Evolutionary conservation across 305 asterid species (phyloP).

Genomic region (Nicotiana rustica): DNA sequence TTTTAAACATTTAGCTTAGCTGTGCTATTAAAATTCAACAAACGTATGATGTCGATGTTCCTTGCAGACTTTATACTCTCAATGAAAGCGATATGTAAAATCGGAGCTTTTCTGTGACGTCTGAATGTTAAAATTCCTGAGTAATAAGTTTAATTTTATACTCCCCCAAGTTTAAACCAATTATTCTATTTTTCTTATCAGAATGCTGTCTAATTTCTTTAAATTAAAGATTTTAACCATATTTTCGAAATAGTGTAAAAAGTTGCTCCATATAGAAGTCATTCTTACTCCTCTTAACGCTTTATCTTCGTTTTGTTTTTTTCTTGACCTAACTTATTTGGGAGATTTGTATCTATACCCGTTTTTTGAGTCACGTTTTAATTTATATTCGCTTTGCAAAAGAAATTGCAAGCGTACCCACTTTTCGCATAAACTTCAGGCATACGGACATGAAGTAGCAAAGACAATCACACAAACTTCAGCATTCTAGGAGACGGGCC

Average conservation of each 20-base stretch:
- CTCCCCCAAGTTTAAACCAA: neutral
- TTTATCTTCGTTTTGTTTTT: neutral
- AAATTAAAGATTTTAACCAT: neutral
- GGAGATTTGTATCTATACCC: no score
- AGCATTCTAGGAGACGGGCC: no score
- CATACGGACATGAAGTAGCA: no score
- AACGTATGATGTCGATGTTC: conserved; percentile 1
- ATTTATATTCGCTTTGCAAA: no score
- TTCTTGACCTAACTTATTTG: no score
- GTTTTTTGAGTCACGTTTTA: no score
- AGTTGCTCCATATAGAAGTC: neutral
- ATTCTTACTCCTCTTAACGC: neutral
- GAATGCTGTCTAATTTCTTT: neutral
- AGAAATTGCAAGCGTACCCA: no score
- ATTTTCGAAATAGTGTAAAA: neutral
- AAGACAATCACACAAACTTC: no score
- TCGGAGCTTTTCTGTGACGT: neutral
- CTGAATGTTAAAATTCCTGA: neutral
- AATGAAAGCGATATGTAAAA: neutral
- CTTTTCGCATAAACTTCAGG: no score
- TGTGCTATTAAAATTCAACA: neutral
- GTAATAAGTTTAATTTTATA: neutral
- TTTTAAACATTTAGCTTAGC: neutral
- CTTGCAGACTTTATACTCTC: neutral
- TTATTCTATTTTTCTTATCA: neutral